Percentiles rank a stretch among this genome's conserved stretches.
phyloP scores from a whole-genome alignment of 139 green algal genomes.

The Chlamydomonas eustigma region DNA sequence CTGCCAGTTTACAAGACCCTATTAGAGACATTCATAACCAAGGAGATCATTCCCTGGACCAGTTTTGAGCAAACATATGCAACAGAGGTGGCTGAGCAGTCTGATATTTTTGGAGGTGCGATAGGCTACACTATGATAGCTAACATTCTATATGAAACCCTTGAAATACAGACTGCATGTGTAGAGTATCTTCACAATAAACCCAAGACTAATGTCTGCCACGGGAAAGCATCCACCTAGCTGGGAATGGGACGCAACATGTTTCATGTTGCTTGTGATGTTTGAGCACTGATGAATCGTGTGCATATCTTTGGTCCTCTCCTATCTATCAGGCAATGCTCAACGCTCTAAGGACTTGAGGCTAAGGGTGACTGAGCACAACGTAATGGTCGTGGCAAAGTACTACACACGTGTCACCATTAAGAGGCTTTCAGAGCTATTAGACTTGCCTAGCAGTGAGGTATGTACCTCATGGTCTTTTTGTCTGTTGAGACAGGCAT shows the following conservation, averaged over 20 bases:
- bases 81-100: constrained; percentile 61
- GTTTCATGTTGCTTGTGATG: too few species aligned
- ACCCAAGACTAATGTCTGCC: too few species aligned
- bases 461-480: too few species aligned
- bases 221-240: too few species aligned
- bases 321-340: constrained; percentile 22
- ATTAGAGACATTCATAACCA: constrained; percentile 80
- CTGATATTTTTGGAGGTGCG: constrained; percentile 42
- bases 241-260: too few species aligned
- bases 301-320: too few species aligned
- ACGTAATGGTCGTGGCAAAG: constrained; percentile 84
- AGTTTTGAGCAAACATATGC: constrained; percentile 59
- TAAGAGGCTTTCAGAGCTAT: constrained; percentile 74
- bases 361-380: constrained; percentile 88
- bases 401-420: constrained; percentile 64
- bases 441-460: constrained; percentile 74
- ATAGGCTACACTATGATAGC: too few species aligned
- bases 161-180: too few species aligned
- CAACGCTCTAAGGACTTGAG: constrained; percentile 55
- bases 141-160: too few species aligned
- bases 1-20: constrained; percentile 77
- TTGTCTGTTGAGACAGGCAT: too few species aligned
- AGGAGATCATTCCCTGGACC: constrained; percentile 74
- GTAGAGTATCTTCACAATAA: too few species aligned
- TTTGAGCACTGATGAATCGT: too few species aligned